A percentile compares a stretch with the other conserved stretches of the same genome.
Conservation (phyloP, 1,284 basidiomycete species). For the Athelia psychrophila region DNA sequence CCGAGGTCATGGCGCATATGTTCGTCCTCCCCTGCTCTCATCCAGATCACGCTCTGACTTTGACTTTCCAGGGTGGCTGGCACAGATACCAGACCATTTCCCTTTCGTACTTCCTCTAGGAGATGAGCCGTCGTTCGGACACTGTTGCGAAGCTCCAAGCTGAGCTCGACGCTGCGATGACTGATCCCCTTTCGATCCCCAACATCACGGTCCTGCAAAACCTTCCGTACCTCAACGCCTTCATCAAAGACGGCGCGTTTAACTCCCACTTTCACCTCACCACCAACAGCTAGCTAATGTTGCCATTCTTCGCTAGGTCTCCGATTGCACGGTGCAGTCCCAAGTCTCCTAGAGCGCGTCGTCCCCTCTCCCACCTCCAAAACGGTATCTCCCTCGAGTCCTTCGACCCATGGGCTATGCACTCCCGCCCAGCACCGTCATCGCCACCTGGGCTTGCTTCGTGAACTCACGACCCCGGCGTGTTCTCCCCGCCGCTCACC, state of each 20-base stretch:
- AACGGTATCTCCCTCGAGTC: too few relatives aligned
- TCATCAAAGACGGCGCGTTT: slow-evolving; percentile 69
- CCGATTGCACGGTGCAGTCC: too few relatives aligned
- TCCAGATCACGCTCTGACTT: slow-evolving; percentile 3
- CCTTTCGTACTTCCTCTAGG: slow-evolving; percentile 74
- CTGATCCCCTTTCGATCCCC: slow-evolving; percentile 53
- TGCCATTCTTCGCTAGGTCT: too few relatives aligned
- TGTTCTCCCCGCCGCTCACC: too few relatives aligned
- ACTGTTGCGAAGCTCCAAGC: slow-evolving; percentile 60
- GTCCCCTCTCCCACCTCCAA: too few relatives aligned
- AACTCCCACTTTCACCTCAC: too few relatives aligned
- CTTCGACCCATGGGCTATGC: too few relatives aligned
- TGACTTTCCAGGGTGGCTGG: slow-evolving; percentile 67
- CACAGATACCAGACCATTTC: slow-evolving; percentile 71
- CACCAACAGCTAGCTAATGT: too few relatives aligned
- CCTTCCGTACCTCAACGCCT: slow-evolving; percentile 69
- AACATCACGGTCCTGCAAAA: slow-evolving; percentile 56
- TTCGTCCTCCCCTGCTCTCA: slow-evolving; percentile 30
- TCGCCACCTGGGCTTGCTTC: too few relatives aligned
- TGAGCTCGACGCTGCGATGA: slow-evolving; percentile 69
- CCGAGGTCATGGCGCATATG: slow-evolving; percentile 77
- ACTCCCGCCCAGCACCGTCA: too few relatives aligned
- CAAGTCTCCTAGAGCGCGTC: too few relatives aligned
- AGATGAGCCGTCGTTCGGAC: slow-evolving; percentile 68
- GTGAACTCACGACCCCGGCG: too few relatives aligned